A percentile compares a stretch with the other conserved stretches of the same genome.
These are phyloP conservation scores for Catenaria anguillulae DNA, from an alignment of 371 early-diverging fungal genomes.

Conservation along the genomic window DNA sequence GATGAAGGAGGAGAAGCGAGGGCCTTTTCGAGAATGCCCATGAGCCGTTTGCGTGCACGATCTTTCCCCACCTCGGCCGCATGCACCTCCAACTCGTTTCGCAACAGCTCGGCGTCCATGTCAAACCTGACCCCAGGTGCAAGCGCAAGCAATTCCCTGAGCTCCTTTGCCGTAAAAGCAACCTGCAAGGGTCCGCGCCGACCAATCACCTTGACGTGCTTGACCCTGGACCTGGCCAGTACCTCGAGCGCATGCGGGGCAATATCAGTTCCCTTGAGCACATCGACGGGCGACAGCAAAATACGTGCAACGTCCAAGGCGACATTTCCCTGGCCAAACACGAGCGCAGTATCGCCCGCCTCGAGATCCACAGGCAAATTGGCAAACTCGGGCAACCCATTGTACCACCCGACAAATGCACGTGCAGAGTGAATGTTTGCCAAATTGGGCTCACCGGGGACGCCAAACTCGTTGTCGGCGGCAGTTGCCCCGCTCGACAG, in stretches of 20 bases:
- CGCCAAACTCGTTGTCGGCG: slow-evolving; percentile 46
- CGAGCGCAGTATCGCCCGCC: slow-evolving; percentile 41
- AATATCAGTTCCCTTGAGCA: slow-evolving; percentile 73
- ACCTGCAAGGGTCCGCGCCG: slow-evolving; percentile 85
- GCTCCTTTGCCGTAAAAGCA: slow-evolving; percentile 83
- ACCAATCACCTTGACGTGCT: slow-evolving; percentile 72
- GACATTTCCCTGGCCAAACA: slow-evolving; percentile 94
- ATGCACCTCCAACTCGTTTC: slow-evolving; percentile 22
- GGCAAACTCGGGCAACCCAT: slow-evolving; percentile 57
- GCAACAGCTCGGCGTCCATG: slow-evolving; percentile 41
- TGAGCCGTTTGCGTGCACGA: slow-evolving; percentile 56
- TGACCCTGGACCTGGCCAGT: slow-evolving; percentile 49
- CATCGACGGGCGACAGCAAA: slow-evolving; percentile 56
- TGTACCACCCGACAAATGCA: slow-evolving; percentile 88
- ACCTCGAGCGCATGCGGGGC: slow-evolving; percentile 56
- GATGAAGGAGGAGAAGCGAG: not conserved
- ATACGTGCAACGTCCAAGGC: slow-evolving; percentile 88
- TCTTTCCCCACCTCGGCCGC: slow-evolving; percentile 28
- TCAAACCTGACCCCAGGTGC: slow-evolving; percentile 36
- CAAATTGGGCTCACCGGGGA: slow-evolving; percentile 41
- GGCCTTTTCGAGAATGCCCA: slow-evolving; percentile 57
- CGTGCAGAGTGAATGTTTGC: slow-evolving; percentile 61
- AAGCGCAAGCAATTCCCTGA: slow-evolving; percentile 79
- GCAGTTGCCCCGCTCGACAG: slow-evolving; percentile 75
- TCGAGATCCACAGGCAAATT: slow-evolving; percentile 42